phyloP scores from a whole-genome alignment of 2,329 filamentous ascomycete species.

The Lecanicillium sp. region DNA sequence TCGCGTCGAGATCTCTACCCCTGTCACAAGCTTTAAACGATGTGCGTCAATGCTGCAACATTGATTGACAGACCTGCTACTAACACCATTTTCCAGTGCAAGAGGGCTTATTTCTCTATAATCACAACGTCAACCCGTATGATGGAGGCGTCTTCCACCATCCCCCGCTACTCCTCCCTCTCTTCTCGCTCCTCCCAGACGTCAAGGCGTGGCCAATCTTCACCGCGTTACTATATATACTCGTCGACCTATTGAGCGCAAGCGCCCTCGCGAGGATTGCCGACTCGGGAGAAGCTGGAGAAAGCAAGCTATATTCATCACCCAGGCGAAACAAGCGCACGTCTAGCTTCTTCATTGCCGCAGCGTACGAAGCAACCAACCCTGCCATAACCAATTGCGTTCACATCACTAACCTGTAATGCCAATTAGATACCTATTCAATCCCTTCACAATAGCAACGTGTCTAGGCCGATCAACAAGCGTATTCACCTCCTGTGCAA shows the following conservation, averaged over 20 bases:
- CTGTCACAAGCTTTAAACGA: conserved; percentile 96
- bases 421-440: conserved; percentile 70
- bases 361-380: conserved; percentile 54
- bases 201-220: conserved; percentile 58
- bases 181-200: conserved; percentile 82
- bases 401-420: conserved; percentile 9
- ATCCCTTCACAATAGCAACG: conserved; percentile 85
- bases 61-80: not conserved
- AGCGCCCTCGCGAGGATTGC: conserved; percentile 72
- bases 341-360: conserved; percentile 67
- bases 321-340: conserved; percentile 67
- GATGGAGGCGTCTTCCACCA: conserved; percentile 81
- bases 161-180: conserved; percentile 80
- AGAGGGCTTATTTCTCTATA: conserved; percentile 93
- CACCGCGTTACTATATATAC: conserved; percentile 72
- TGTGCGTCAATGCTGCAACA: conserved; percentile 44
- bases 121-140: conserved; percentile 92
- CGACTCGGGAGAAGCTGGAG: conserved; percentile 67
- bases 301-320: conserved; percentile 70
- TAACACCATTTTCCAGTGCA: conserved; percentile 55
- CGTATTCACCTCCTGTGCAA: conserved; percentile 81
- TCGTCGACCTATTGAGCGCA: conserved; percentile 75
- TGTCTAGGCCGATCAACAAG: conserved; percentile 85
- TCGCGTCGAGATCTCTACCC: conserved; percentile 93
- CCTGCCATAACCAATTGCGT: too few species aligned